Base-by-base conservation (phyloP, 2,329 filamentous ascomycete species). In the Aspergillaceae sp. region DNA sequence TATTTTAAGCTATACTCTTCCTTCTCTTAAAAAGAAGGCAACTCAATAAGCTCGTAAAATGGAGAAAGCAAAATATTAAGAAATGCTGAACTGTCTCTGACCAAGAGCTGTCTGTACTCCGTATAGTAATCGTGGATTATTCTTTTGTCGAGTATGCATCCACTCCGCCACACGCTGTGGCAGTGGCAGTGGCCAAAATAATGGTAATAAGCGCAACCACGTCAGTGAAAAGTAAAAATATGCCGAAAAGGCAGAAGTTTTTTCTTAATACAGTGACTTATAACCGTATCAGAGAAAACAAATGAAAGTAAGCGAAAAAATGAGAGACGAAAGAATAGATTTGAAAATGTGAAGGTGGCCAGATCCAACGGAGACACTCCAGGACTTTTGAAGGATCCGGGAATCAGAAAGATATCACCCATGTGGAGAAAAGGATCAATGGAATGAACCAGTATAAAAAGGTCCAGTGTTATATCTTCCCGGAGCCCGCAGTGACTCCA, bases 121-220 rank as follows among this genome's bases (percentile, higher is more conserved):
- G 30, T 32, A 41, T 49, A 47, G 41, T 41, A 43, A 33, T 43
- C 38, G 41, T 48, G 45, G 38, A 28, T 38, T 41, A 49, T 51
- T 54, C 45, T 50, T 40, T 43, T 46, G 46, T 29, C 19, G 30
- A 45, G 47, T 47, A 59, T 62, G 61, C 61, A 66, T 51, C 49
- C 52, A 56, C 65, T 68, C 60, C 65, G 65, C 65, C 65, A 67
- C 65, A 66, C 56, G 53, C 46, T 54, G 55, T 55, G 56, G 42
- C 46, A 42, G 42, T 46, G 49, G 45, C 47, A 41, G 56, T 58
- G 56, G 58, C 56, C 56, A 53, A 55, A 51, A 47, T 36, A 53
- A 50, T 56, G 51, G 47, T 19, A 19, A 48, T 42, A 56, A 51
- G 54, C 52, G 56, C 47, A 52, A 56, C 53, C 64, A 66, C 62